Conservation (phyloP, 768 basidiomycete species). For the Pholiota conissans region DNA sequence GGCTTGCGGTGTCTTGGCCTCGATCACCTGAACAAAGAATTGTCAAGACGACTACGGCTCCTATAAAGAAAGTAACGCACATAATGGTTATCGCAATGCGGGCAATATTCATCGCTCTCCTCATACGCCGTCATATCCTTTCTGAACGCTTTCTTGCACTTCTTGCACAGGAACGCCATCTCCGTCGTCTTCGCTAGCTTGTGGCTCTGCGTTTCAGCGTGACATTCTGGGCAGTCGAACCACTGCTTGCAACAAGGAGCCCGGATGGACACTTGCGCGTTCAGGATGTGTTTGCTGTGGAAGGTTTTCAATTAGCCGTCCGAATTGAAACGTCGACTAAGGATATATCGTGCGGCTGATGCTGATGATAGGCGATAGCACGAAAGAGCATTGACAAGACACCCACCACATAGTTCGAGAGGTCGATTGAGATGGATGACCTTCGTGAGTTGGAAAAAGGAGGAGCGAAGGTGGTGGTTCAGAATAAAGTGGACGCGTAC, state of each 20-base stretch:
- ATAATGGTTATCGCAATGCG: constrained; percentile 98
- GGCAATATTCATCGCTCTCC: constrained; percentile 98
- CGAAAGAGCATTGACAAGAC: neutral
- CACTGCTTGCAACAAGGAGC: constrained; percentile 97
- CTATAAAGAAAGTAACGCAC: constrained; percentile 62
- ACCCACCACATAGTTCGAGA: constrained; percentile 18
- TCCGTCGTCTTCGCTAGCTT: constrained; percentile 72
- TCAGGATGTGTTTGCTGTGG: constrained; percentile 90
- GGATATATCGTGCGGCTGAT: constrained; percentile 16
- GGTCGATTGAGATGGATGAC: neutral
- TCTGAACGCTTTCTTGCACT: constrained; percentile 86
- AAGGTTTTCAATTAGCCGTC: constrained; percentile 16
- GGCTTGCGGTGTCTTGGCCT: constrained; percentile 89
- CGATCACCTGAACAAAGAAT: constrained; percentile 65
- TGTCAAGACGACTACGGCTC: neutral
- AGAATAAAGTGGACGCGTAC: neutral
- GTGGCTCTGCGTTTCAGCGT: constrained; percentile 83
- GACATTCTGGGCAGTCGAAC: constrained; percentile 97
- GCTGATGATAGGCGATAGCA: constrained; percentile 14
- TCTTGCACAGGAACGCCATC: constrained; percentile 49
- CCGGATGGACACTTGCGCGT: constrained; percentile 94
- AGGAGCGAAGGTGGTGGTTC: neutral
- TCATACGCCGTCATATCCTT: constrained; percentile 93
- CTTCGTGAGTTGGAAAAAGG: neutral
- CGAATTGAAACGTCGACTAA: constrained; percentile 10